Evolutionary conservation across 352 stramenopile species (phyloP).

Genomic region (Phytophthora pinifolia): DNA sequence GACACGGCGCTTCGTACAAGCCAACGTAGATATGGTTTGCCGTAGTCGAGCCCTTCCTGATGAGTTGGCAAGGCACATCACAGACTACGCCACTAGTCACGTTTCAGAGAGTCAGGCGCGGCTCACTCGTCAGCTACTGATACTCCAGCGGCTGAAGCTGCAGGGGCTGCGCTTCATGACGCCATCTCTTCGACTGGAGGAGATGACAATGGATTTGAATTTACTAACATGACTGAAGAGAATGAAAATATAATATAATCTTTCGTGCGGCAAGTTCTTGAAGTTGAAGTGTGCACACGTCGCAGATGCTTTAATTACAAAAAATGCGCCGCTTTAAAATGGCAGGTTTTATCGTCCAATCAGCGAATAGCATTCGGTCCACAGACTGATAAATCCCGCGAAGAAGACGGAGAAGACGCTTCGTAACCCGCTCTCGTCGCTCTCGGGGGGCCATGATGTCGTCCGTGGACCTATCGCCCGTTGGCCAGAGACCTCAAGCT

Average conservation of each 20-base stretch:
- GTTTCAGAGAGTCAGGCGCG: conserved; percentile 6
- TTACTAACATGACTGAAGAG: too few species aligned
- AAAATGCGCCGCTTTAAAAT: too few species aligned
- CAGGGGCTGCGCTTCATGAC: conserved; percentile 21
- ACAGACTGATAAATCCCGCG: not conserved
- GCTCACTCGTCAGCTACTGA: conserved; percentile 3
- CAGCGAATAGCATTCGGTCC: too few species aligned
- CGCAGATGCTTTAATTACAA: too few species aligned
- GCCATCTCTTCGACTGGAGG: conserved; percentile 12
- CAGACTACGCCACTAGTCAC: conserved; percentile 10
- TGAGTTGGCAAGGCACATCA: conserved; percentile 7
- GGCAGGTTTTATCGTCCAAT: too few species aligned
- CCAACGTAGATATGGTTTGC: conserved; percentile 17
- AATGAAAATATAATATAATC: too few species aligned
- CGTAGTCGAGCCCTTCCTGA: conserved; percentile 1
- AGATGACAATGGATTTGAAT: conserved; percentile 4
- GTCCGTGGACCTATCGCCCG: conserved; percentile 10
- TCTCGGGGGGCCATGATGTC: conserved; percentile 23
- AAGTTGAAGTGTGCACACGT: too few species aligned
- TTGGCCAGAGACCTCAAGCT: conserved; percentile 5
- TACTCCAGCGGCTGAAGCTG: conserved; percentile 5
- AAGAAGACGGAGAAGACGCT: conserved; percentile 1
- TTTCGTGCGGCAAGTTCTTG: too few species aligned
- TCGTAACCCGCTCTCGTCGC: conserved; percentile 1
- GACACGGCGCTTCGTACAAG: conserved; percentile 17